A percentile compares a stretch with the other conserved stretches of the same genome.
Conservation (phyloP, 2,329 filamentous ascomycete genomes). For the Colletotrichum eremochloae region DNA sequence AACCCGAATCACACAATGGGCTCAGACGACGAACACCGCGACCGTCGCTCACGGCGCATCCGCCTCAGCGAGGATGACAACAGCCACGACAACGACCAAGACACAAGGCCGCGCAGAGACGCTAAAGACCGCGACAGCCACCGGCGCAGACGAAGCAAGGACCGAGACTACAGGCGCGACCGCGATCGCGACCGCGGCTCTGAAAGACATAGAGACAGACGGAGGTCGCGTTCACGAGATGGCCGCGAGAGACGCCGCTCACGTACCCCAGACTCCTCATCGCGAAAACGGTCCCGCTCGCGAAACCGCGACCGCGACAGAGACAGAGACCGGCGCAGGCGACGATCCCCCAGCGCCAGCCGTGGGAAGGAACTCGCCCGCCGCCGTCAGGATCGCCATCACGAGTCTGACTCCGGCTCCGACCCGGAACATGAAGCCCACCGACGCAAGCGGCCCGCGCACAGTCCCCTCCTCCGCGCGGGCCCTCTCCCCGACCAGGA, state of each 20-base stretch:
- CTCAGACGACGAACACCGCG: conserved; percentile 35
- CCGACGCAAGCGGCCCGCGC: conserved; percentile 45
- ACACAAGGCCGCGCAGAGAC: conserved; percentile 22
- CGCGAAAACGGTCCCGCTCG: conserved; percentile 32
- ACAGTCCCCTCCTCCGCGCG: conserved; percentile 47
- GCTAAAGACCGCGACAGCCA: conserved; percentile 16
- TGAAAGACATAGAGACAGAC: conserved; percentile 27
- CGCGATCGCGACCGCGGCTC: conserved; percentile 31
- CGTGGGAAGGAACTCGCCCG: conserved; percentile 32
- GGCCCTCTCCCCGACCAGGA: conserved; percentile 72
- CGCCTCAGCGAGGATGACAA: conserved; percentile 24
- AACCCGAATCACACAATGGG: conserved; percentile 22
- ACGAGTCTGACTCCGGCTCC: conserved; percentile 43
- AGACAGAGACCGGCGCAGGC: conserved; percentile 46
- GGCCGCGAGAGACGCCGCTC: conserved; percentile 36
- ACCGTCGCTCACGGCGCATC: conserved; percentile 27
- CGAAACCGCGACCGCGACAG: conserved; percentile 44
- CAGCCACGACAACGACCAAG: conserved; percentile 6
- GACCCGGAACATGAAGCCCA: conserved; percentile 51
- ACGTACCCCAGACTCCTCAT: conserved; percentile 32
- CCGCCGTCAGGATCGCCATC: conserved; percentile 10
- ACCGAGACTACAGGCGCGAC: conserved; percentile 10
- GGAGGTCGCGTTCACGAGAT: conserved; percentile 30
- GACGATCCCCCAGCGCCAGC: conserved; percentile 46
- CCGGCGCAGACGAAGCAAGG: conserved; percentile 36